phyloP scores from a whole-genome alignment of 139 green algal species.

The Yamagishiella unicocca region DNA sequence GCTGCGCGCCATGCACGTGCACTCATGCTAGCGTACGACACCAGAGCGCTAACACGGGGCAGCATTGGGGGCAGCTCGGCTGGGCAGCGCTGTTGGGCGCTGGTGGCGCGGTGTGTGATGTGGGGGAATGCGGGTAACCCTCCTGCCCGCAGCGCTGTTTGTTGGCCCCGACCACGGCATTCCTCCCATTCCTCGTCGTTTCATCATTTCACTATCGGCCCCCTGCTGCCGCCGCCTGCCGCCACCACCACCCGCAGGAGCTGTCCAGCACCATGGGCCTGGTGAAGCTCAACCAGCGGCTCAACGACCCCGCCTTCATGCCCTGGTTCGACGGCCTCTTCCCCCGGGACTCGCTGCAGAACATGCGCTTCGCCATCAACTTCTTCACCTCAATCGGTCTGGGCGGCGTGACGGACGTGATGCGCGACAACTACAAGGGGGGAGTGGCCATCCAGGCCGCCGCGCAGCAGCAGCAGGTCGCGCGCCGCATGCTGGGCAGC shows the following conservation, averaged over 20 bases:
- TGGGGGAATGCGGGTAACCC: too few species aligned
- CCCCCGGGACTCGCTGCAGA: constrained; percentile 81
- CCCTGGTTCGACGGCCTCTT: constrained; percentile 91
- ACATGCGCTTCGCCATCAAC: constrained; percentile 99
- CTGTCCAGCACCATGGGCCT: constrained; percentile 94
- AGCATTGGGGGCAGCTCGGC: too few species aligned
- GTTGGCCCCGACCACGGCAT: too few species aligned
- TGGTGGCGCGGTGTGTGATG: too few species aligned
- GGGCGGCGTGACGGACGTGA: constrained; percentile 93
- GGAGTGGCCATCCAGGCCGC: constrained; percentile 62
- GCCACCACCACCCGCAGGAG: constrained; percentile 72
- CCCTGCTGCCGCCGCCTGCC: not conserved
- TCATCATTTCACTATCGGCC: too few species aligned
- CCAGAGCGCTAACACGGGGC: too few species aligned
- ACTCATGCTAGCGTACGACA: too few species aligned
- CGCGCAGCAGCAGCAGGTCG: constrained; percentile 43
- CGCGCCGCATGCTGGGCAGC: not conserved
- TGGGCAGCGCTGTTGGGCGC: too few species aligned
- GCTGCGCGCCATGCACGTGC: too few species aligned
- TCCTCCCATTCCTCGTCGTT: too few species aligned
- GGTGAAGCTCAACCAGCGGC: constrained; percentile 84
- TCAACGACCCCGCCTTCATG: constrained; percentile 81
- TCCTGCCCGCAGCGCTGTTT: too few species aligned
- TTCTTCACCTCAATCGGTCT: constrained; percentile 99
- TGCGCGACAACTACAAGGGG: constrained; percentile 83